Evolutionary conservation across 306 rosid genomes (phyloP), one percentile per base, ranked within the genome.

Genomic region (Vigna hirtella): DNA sequence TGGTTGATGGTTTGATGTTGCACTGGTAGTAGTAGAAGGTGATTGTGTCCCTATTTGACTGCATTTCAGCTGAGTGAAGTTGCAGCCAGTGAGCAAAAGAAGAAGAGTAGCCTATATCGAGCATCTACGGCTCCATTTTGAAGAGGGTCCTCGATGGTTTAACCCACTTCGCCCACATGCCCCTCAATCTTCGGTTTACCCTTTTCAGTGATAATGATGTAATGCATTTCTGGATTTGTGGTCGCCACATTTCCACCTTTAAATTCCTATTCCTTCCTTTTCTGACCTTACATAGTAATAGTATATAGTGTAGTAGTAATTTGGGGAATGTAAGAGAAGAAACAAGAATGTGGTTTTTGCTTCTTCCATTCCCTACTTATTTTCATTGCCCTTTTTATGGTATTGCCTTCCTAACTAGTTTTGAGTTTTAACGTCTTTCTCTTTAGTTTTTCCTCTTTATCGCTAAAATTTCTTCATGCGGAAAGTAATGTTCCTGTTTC

Each of bases 91-190:
- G 88, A 80, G 42, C 83, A 77, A 28, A 86, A 86, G 62, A 90
- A 86, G 83, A 95, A 81, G 84, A 59, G 56, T 4, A 45, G 53
- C n/a, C 89, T 93, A 16, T 70, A 78, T 16, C 73, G 99, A 81
- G 66, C 98, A n/a, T 79, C 78, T n/a, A 89, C 99, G 2, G 94
- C 96, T 45, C 96, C 97, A 38, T 92, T 95, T 88, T 95, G 85
- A 89, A 73, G 16, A 58, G 66, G 34, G 43, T 15, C 22, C 45
- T 61, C 11, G 63, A 45, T 45, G 50, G 63, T 51, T 51, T 5
- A 51, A 52, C 4, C 18, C 24, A 17, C 24, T 52, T 8, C 14
- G 30, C 12, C 52, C 16, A 38, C 56, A 53, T n/a, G 56, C 32
- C 26, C 42, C 50, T 55, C 18, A 34, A 53, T 49, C 51, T 74